These are phyloP conservation scores for Zopfochytrium polystomum DNA, from an alignment of 371 early-diverging fungal species.

Conservation along the genomic window DNA sequence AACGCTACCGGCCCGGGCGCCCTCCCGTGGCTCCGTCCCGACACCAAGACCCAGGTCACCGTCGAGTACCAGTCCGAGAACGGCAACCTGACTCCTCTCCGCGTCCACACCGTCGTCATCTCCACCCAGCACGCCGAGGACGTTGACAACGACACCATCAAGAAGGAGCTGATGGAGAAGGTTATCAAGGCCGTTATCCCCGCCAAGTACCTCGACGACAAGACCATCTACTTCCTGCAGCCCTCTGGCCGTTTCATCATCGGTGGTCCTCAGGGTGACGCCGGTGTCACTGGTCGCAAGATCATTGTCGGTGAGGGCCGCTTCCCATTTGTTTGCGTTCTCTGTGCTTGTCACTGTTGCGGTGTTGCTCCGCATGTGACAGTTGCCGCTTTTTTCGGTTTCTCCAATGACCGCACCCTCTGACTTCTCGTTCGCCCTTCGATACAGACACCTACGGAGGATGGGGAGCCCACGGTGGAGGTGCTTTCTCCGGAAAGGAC, in stretches of 20 bases:
- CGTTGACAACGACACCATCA: conserved; percentile 78
- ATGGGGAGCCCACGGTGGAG: conserved; percentile 99
- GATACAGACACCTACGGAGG: conserved; percentile 71
- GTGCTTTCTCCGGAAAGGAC: conserved; percentile 99
- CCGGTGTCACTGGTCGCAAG: conserved; percentile 99
- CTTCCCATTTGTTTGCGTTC: conserved; percentile 42
- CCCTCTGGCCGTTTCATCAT: conserved; percentile 99
- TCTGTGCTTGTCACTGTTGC: too few relatives aligned
- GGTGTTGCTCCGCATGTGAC: too few relatives aligned
- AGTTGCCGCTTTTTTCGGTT: too few relatives aligned
- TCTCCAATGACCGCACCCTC: too few relatives aligned
- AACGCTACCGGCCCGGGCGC: conserved; percentile 68
- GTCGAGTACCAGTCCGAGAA: conserved; percentile 96
- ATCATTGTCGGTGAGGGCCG: conserved; percentile 77
- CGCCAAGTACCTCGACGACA: conserved; percentile 80
- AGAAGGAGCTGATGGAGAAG: conserved; percentile 87
- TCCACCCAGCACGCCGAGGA: conserved; percentile 97
- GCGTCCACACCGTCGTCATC: conserved; percentile 97
- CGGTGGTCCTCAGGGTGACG: conserved; percentile 99
- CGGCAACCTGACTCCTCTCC: conserved; percentile 89
- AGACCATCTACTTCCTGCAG: conserved; percentile 95
- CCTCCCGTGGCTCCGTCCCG: conserved; percentile 93
- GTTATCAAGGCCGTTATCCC: conserved; percentile 95
- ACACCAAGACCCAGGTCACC: conserved; percentile 99
- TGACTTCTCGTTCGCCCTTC: background rate